phyloP scores from a whole-genome alignment of 2,329 filamentous ascomycete genomes.

The Biscogniauxia mediterranea region DNA sequence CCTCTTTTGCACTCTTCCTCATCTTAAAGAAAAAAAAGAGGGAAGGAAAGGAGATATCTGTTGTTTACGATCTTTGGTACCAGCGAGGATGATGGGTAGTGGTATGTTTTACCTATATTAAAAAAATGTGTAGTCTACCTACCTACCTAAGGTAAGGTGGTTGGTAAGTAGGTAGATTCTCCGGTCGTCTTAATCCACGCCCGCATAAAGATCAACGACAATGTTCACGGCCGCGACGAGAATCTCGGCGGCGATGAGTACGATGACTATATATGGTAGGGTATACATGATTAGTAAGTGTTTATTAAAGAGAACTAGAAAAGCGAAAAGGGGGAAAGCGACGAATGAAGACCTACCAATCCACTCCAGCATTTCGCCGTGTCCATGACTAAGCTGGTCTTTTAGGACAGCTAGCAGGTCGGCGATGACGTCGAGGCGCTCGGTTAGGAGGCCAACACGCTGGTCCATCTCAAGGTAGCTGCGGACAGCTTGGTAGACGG shows the following conservation, averaged over 20 bases:
- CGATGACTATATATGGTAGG: slow-evolving; percentile 63
- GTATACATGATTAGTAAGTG: slow-evolving; percentile 13
- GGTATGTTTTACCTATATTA: no score
- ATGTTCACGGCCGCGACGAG: slow-evolving; percentile 92
- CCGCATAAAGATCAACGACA: slow-evolving; percentile 84
- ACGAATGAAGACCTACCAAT: slow-evolving; percentile 61
- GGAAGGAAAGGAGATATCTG: no score
- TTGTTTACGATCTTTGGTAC: no score
- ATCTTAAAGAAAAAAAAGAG: no score
- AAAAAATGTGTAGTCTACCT: no score
- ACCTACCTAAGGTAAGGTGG: no score
- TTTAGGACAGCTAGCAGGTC: slow-evolving; percentile 91
- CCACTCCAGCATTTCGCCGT: slow-evolving; percentile 87
- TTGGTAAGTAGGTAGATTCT: no score
- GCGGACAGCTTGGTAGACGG: slow-evolving; percentile 91
- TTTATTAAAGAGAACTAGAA: not conserved
- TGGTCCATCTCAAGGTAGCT: slow-evolving; percentile 99
- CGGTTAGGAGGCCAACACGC: slow-evolving; percentile 82
- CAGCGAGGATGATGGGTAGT: no score
- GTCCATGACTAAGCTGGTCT: slow-evolving; percentile 90
- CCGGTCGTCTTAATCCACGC: slow-evolving; percentile 25
- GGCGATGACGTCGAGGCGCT: slow-evolving; percentile 87
- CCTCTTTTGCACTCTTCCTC: no score
- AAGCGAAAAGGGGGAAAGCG: not conserved
- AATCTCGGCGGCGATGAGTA: slow-evolving; percentile 94